Base-by-base conservation (phyloP, 2,329 filamentous ascomycete genomes). In the Waltergamsia citrina region DNA sequence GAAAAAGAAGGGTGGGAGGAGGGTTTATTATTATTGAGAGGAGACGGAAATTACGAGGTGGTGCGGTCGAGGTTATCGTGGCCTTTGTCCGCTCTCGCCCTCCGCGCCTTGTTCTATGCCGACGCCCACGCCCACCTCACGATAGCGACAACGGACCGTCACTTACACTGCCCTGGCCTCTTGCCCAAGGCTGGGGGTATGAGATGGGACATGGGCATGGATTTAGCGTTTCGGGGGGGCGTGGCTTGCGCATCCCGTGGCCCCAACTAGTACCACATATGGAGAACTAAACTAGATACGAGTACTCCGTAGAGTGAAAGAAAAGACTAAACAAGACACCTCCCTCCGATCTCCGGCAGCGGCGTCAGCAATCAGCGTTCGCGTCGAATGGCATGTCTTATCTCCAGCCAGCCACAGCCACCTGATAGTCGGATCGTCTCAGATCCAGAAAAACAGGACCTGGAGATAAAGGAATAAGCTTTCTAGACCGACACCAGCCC, bases 51-150 rank as follows among this genome's bases (percentile, higher is more conserved):
- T 30, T 30, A 30, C 11, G n/a, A 6, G 17, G 25, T 30, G n/a
- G 28, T 30, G 28, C 20, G 28, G 8, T 30, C 28, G 28, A 30
- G 15, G 28, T 17, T n/a, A 30, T 30, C 28, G 28, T 30, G 28
- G n/a, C 28, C 15, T 29, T 29, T 9, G 9, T 25, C 9, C 9
- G 9, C 23, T n/a, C 23, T 25, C 9, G 23, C 23, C 9, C 23
- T 9, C 23, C 9, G 23, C 23, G 9, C 9, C 9, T n/a, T 25
- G 9, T 9, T 25, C 23, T 25, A 25, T 25, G 12, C 11, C 12
- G 17, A 31, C 9, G 21, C 6, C 29, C 11, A 18, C 17, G n/a
- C n/a, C n/a, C n/a, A n/a, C n/a, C n/a, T n/a, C n/a, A n/a, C n/a
- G n/a, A n/a, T n/a, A n/a, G n/a, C n/a, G n/a, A n/a, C n/a, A n/a